Conservation (phyloP, 768 basidiomycete genomes). For the Pulveroboletus frians region DNA sequence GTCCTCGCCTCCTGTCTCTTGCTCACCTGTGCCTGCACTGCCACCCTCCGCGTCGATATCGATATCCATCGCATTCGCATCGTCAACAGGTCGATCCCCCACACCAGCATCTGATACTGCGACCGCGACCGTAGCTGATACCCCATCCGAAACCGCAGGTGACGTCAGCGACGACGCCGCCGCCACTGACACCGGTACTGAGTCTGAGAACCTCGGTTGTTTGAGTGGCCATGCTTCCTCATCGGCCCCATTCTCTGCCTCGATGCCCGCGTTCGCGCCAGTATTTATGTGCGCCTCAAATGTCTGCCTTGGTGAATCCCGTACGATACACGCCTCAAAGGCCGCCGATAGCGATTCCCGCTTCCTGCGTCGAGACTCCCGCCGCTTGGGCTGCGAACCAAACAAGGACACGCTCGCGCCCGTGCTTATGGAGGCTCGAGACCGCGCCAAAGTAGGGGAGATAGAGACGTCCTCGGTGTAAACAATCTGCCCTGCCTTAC, state of each 20-base stretch:
- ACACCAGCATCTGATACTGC: background rate
- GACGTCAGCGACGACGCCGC: background rate
- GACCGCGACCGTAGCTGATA: background rate
- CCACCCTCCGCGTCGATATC: background rate
- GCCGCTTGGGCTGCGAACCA: background rate
- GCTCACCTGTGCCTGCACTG: background rate
- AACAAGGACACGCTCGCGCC: background rate
- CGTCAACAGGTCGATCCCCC: background rate
- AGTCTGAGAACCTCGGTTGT: background rate
- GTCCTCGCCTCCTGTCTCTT: background rate
- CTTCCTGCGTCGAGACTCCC: background rate
- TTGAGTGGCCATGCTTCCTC: background rate
- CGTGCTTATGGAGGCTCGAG: background rate
- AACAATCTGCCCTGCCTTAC: background rate
- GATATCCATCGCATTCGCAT: background rate
- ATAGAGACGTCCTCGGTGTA: background rate
- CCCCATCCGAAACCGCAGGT: background rate
- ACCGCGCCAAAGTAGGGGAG: background rate
- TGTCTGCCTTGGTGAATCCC: background rate
- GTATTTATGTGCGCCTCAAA: background rate
- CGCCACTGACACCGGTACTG: background rate
- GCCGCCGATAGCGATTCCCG: conserved; percentile 11
- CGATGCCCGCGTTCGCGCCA: background rate
- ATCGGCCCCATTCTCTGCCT: background rate
- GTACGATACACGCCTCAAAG: conserved; percentile 20